phyloP scores from a whole-genome alignment of 352 stramenopile species.

The Thalassiosira allenii region DNA sequence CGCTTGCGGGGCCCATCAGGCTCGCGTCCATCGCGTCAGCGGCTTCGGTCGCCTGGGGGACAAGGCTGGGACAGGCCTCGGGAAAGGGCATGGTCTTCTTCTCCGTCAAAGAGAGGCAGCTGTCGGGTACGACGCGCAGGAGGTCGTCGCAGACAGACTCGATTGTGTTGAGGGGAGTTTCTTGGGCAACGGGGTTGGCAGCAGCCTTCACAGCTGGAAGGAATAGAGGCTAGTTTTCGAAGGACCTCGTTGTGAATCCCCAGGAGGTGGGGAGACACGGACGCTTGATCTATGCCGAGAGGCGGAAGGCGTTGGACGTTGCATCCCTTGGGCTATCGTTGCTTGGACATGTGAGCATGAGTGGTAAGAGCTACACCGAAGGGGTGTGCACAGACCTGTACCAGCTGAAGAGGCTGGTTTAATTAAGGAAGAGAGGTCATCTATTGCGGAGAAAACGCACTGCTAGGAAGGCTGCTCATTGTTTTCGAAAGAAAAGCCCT shows the following conservation, averaged over 20 bases:
- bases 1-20: not conserved
- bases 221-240: no score
- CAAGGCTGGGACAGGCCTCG: slow-evolving; percentile 16
- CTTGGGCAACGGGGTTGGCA: slow-evolving; percentile 62
- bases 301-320: no score
- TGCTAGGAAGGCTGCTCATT: slow-evolving; percentile 36
- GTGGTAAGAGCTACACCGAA: no score
- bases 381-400: slow-evolving; percentile 77
- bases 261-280: no score
- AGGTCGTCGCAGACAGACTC: slow-evolving; percentile 60
- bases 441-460: not conserved
- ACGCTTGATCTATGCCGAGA: no score
- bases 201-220: slow-evolving; percentile 77
- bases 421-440: slow-evolving; percentile 56
- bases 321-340: not conserved
- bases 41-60: not conserved
- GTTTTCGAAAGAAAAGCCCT: slow-evolving; percentile 1
- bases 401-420: slow-evolving; percentile 65
- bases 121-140: slow-evolving; percentile 56
- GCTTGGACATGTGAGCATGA: no score
- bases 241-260: no score
- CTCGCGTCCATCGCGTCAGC: not conserved
- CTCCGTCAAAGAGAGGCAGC: slow-evolving; percentile 48
- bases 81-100: slow-evolving; percentile 44
- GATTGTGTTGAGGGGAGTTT: slow-evolving; percentile 45